Evolutionary conservation across 371 early-diverging fungal genomes (phyloP).

Genomic region (Mortierella sp.): DNA sequence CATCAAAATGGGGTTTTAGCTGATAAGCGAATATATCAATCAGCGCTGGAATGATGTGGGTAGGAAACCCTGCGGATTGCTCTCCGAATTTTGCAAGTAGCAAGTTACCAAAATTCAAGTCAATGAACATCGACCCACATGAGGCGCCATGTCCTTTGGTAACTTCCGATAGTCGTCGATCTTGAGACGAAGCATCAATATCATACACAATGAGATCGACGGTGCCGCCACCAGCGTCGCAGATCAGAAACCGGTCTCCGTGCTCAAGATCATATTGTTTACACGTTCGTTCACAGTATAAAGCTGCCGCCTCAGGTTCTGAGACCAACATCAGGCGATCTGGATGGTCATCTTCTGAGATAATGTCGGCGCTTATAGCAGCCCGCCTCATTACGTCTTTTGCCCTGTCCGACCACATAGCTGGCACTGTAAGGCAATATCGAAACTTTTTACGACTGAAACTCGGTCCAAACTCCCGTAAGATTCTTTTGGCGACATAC

Average conservation of each 20-base stretch:
- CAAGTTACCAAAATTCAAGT: constrained; percentile 61
- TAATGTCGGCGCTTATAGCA: constrained; percentile 55
- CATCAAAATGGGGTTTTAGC: constrained; percentile 65
- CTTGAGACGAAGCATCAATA: constrained; percentile 15
- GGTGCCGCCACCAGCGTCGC: constrained; percentile 68
- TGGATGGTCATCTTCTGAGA: constrained; percentile 49
- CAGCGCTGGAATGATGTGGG: constrained; percentile 57
- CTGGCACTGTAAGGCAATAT: constrained; percentile 61
- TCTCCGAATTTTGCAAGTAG: constrained; percentile 56
- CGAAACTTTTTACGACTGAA: constrained; percentile 55
- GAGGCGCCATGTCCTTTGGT: constrained; percentile 64
- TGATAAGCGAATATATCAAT: constrained; percentile 60
- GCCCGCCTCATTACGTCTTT: constrained; percentile 61
- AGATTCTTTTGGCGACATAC: constrained; percentile 49
- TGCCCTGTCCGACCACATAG: constrained; percentile 61
- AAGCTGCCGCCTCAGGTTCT: constrained; percentile 63
- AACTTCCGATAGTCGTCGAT: constrained; percentile 56
- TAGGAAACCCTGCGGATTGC: constrained; percentile 54
- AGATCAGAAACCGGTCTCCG: constrained; percentile 57
- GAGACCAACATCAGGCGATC: constrained; percentile 58
- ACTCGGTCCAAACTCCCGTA: constrained; percentile 45
- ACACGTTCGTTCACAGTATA: constrained; percentile 61
- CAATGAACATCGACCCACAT: constrained; percentile 65
- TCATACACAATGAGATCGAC: constrained; percentile 62
- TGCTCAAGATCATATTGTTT: constrained; percentile 57